phyloP scores from a whole-genome alignment of 352 stramenopile genomes.

The Pythium phragmitis region DNA sequence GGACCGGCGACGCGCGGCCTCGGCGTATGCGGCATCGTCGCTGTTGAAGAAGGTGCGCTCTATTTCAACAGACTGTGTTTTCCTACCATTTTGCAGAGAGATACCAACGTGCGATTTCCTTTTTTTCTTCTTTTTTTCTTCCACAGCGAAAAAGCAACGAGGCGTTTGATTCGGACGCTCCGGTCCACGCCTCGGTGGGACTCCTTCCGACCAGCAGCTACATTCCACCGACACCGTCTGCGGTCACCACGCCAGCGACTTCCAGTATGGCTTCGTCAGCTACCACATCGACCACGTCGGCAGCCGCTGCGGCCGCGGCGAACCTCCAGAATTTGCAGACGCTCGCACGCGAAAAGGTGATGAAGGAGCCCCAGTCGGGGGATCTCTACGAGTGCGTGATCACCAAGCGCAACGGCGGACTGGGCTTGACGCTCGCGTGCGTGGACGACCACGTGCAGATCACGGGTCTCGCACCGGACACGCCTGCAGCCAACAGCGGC shows the following conservation, averaged over 20 bases:
- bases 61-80: not conserved
- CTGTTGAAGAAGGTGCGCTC: conserved; percentile 35
- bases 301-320: conserved; percentile 3
- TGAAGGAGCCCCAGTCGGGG: conserved; percentile 79
- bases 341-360: conserved; percentile 66
- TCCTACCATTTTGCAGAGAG: not conserved
- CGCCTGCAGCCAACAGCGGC: conserved; percentile 63
- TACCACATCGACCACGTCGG: conserved; percentile 27
- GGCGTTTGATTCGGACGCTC: conserved; percentile 27
- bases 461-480: conserved; percentile 69
- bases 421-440: conserved; percentile 73
- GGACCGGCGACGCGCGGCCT: conserved; percentile 28
- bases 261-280: conserved; percentile 4
- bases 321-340: conserved; percentile 25
- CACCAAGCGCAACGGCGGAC: conserved; percentile 73
- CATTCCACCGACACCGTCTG: conserved; percentile 16
- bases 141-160: conserved; percentile 58
- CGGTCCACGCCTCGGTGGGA: conserved; percentile 20
- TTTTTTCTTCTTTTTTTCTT: not conserved
- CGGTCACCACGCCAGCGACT: conserved; percentile 2
- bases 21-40: conserved; percentile 24
- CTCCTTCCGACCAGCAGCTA: conserved; percentile 25
- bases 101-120: not conserved
- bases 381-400: conserved; percentile 87
- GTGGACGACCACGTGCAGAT: conserved; percentile 86